Percentiles rank a stretch among this genome's conserved stretches.
Conservation (phyloP, 2,329 filamentous ascomycete genomes). For the Fusarium sp. region DNA sequence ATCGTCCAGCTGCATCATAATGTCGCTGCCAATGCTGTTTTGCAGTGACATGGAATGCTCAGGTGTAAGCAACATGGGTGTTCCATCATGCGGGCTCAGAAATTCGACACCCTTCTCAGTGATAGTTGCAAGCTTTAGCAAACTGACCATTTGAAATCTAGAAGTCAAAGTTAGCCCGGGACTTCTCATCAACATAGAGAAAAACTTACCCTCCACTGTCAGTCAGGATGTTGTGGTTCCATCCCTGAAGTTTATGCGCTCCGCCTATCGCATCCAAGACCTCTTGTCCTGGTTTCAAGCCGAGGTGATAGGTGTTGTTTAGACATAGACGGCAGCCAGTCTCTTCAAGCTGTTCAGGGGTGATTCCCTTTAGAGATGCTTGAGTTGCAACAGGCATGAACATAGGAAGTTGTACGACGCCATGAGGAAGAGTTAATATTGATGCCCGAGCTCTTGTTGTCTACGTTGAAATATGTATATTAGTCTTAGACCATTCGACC, state of each 20-base stretch:
- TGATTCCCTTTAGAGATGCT: conserved; percentile 92
- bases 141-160: conserved; percentile 98
- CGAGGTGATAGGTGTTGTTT: conserved; percentile 98
- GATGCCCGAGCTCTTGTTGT: conserved; percentile 95
- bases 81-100: conserved; percentile 93
- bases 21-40: conserved; percentile 97
- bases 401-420: conserved; percentile 86
- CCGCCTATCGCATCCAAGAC: conserved; percentile 88
- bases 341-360: conserved; percentile 88
- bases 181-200: not conserved
- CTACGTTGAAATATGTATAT: conserved; percentile 56
- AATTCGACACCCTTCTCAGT: conserved; percentile 97
- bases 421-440: conserved; percentile 87
- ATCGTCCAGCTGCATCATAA: conserved; percentile 99
- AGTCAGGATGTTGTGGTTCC: conserved; percentile 94
- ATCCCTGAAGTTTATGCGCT: conserved; percentile 93
- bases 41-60: conserved; percentile 97
- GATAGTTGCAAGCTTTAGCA: conserved; percentile 90
- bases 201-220: conserved; percentile 72
- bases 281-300: conserved; percentile 91
- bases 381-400: conserved; percentile 99
- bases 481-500: conserved; percentile 16
- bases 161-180: conserved; percentile 11
- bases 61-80: conserved; percentile 94
- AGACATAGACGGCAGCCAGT: conserved; percentile 90